These are phyloP conservation scores for Zasmidium angulare DNA, from an alignment of 2,329 filamentous ascomycete genomes.

Conservation along the genomic window DNA sequence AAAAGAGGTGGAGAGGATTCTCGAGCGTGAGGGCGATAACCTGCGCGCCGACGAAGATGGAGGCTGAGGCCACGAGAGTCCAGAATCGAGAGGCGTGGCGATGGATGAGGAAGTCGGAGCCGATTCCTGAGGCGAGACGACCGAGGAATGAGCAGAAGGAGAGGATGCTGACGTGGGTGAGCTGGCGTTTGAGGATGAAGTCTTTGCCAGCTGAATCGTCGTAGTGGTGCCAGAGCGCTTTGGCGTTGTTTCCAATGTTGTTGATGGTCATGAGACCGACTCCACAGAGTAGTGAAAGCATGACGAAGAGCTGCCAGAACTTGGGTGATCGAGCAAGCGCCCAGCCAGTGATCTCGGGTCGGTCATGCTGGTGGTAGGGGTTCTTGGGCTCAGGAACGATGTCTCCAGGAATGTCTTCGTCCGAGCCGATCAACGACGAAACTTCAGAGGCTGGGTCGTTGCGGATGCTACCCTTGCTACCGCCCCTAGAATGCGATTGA, in stretches of 20 bases:
- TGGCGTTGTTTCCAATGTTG: slow-evolving; percentile 87
- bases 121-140: slow-evolving; percentile 72
- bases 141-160: slow-evolving; percentile 84
- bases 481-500: slow-evolving; percentile 1
- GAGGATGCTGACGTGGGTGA: slow-evolving; percentile 92
- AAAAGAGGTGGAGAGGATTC: slow-evolving; percentile 72
- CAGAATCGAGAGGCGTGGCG: slow-evolving; percentile 79
- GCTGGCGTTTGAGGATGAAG: slow-evolving; percentile 77
- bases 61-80: slow-evolving; percentile 78
- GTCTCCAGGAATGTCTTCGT: slow-evolving; percentile 49
- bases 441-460: slow-evolving; percentile 64
- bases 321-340: slow-evolving; percentile 68
- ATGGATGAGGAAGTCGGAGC: slow-evolving; percentile 87
- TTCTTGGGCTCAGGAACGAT: slow-evolving; percentile 41
- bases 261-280: slow-evolving; percentile 99
- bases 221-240: slow-evolving; percentile 84
- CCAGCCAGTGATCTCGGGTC: slow-evolving; percentile 83
- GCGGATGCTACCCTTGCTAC: slow-evolving; percentile 10
- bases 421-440: slow-evolving; percentile 73
- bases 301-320: slow-evolving; percentile 87
- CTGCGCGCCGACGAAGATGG: slow-evolving; percentile 78
- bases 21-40: slow-evolving; percentile 70
- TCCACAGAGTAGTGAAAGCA: slow-evolving; percentile 88
- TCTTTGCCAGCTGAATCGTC: slow-evolving; percentile 70
- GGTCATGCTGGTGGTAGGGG: slow-evolving; percentile 61